A percentile compares a stretch with the other conserved stretches of the same genome.
These are phyloP conservation scores for Triticum timopheevii DNA, from an alignment of 176 grass and related monocot species.

Conservation along the genomic window DNA sequence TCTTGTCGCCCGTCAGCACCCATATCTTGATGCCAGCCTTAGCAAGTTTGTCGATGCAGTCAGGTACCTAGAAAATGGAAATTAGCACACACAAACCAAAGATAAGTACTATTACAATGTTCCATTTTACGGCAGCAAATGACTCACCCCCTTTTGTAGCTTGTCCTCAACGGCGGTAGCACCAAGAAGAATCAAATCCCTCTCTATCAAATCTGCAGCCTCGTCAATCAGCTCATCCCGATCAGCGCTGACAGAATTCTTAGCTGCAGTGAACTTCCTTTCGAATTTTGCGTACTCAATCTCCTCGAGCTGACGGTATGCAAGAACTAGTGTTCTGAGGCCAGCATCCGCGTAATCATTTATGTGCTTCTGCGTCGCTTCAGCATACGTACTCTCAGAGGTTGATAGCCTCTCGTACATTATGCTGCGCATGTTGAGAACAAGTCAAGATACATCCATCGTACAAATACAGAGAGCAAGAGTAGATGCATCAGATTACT, in stretches of 20 bases:
- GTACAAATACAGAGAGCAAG: not conserved
- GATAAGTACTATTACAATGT: too few species aligned
- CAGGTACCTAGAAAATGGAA: conserved; percentile 66
- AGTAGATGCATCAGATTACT: not conserved
- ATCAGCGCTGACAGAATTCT: conserved; percentile 65
- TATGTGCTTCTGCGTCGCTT: conserved; percentile 78
- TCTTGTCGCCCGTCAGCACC: conserved; percentile 95
- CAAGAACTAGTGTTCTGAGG: conserved; percentile 83
- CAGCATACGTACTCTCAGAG: conserved; percentile 38
- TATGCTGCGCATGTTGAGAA: conserved; percentile 49
- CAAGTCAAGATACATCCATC: conserved; percentile 21
- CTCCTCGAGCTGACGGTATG: conserved; percentile 66
- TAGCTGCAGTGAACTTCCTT: conserved; percentile 56
- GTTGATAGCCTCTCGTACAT: conserved; percentile 79
- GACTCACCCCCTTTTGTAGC: conserved; percentile 79
- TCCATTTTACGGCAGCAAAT: not conserved
- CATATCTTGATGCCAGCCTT: conserved; percentile 98
- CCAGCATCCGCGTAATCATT: conserved; percentile 86
- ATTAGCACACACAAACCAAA: conserved; percentile 12
- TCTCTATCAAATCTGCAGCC: conserved; percentile 63
- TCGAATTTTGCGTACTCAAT: conserved; percentile 65
- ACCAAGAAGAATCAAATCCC: conserved; percentile 76
- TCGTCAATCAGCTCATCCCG: conserved; percentile 78
- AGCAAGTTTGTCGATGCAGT: conserved; percentile 94
- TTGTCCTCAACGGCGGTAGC: conserved; percentile 92